These are phyloP conservation scores for Linanthus parryae DNA, from an alignment of 148 eudicot genomes.

Conservation along the genomic window DNA sequence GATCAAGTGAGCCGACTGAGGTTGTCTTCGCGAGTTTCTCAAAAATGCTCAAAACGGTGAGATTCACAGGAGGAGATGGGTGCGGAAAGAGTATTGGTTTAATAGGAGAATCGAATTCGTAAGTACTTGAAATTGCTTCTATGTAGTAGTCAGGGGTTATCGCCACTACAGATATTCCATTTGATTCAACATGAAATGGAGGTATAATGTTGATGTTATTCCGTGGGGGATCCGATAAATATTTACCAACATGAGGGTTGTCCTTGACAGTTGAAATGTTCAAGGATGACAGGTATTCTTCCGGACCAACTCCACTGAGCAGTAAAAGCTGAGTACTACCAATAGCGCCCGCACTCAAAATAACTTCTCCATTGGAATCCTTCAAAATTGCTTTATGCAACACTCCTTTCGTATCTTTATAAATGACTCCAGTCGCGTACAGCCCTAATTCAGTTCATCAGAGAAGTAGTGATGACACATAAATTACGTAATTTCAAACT, in stretches of 20 bases:
- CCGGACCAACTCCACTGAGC: conserved; percentile 57
- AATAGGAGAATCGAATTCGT: neutral
- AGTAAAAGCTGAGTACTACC: conserved; percentile 58
- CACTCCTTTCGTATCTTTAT: conserved; percentile 4
- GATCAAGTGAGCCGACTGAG: conserved; percentile 13
- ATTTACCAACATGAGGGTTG: conserved; percentile 43
- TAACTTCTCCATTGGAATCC: conserved; percentile 31
- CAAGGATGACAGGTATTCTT: conserved; percentile 22
- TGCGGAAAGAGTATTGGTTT: conserved; percentile 1
- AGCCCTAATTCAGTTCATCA: neutral
- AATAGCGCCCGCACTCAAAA: conserved; percentile 49
- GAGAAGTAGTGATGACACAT: neutral
- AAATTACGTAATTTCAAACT: too few species aligned
- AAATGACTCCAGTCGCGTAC: conserved; percentile 15
- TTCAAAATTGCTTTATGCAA: conserved; percentile 6
- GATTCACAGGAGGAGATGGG: conserved; percentile 11
- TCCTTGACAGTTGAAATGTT: conserved; percentile 22
- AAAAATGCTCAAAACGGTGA: neutral
- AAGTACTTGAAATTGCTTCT: conserved; percentile 14
- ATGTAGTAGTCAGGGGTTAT: conserved; percentile 34
- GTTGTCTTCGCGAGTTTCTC: neutral
- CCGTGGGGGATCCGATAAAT: conserved; percentile 43
- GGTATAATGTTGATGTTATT: conserved; percentile 31
- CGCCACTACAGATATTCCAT: conserved; percentile 30
- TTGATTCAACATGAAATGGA: conserved; percentile 27